phyloP scores from a whole-genome alignment of 192 early-diverging fungal species.

The Geranomyces michiganensis region DNA sequence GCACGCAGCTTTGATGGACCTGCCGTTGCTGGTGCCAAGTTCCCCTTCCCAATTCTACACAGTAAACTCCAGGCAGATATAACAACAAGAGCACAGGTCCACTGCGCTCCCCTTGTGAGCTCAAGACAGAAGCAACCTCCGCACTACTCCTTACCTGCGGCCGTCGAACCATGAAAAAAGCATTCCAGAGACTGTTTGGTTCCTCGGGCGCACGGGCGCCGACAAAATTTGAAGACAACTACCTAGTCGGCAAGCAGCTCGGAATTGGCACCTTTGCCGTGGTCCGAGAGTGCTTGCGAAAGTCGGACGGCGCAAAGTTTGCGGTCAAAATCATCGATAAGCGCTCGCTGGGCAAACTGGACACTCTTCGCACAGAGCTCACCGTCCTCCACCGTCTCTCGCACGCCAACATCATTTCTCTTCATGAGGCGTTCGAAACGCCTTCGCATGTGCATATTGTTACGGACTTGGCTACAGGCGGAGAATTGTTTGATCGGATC shows the following conservation, averaged over 20 bases:
- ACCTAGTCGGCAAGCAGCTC: slow-evolving; percentile 36
- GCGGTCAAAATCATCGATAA: slow-evolving; percentile 80
- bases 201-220: not conserved
- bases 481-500: slow-evolving; percentile 63
- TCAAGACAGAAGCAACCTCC: too few species aligned
- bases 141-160: too few species aligned
- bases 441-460: slow-evolving; percentile 45
- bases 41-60: too few species aligned
- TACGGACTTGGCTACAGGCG: slow-evolving; percentile 57
- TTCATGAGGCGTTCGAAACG: slow-evolving; percentile 50
- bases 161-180: too few species aligned
- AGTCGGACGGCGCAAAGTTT: slow-evolving; percentile 56
- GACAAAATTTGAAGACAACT: slow-evolving; percentile 28
- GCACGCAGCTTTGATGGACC: too few species aligned
- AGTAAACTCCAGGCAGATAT: too few species aligned
- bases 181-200: too few species aligned
- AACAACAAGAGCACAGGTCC: too few species aligned
- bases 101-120: too few species aligned
- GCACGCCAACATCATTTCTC: slow-evolving; percentile 49
- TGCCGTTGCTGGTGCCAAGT: too few species aligned
- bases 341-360: slow-evolving; percentile 56
- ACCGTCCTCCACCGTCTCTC: slow-evolving; percentile 64
- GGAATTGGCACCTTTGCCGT: slow-evolving; percentile 51
- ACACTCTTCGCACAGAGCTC: slow-evolving; percentile 70
- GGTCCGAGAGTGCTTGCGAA: slow-evolving; percentile 69